These are phyloP conservation scores for Cercospora sp. DNA, from an alignment of 2,329 filamentous ascomycete species.

Conservation along the genomic window DNA sequence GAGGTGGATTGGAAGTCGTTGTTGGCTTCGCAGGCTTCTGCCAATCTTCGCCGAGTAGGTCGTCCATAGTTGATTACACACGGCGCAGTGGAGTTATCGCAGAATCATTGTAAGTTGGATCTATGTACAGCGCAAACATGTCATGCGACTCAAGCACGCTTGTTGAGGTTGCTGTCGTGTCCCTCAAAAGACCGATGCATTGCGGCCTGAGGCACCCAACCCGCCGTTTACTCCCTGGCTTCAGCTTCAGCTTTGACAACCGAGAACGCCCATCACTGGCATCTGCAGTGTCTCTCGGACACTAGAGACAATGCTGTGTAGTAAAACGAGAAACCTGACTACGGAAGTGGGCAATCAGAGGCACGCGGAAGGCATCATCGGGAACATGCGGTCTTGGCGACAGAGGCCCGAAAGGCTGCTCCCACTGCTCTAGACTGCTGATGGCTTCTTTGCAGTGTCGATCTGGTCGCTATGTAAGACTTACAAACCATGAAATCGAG, in stretches of 20 bases:
- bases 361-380: neutral
- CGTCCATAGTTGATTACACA: constrained; percentile 45
- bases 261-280: neutral
- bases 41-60: constrained; percentile 53
- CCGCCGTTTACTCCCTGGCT: neutral
- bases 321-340: neutral
- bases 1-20: constrained; percentile 21
- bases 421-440: neutral
- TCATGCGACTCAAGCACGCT: constrained; percentile 6
- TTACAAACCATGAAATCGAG: neutral
- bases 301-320: neutral
- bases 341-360: neutral
- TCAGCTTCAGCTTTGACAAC: too few species aligned
- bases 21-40: constrained; percentile 35
- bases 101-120: constrained; percentile 4
- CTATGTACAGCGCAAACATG: neutral
- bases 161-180: constrained; percentile 1
- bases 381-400: neutral
- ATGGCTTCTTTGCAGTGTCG: neutral
- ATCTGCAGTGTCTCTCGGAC: neutral
- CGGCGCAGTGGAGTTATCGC: neutral
- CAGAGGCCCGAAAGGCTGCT: neutral
- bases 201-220: neutral
- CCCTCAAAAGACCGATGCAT: neutral
- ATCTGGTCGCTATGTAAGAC: neutral